A percentile compares a stretch with the other conserved stretches of the same genome.
Evolutionary conservation across 495 filamentous ascomycete genomes (phyloP).

Genomic region (Parathielavia hyrcaniae): DNA sequence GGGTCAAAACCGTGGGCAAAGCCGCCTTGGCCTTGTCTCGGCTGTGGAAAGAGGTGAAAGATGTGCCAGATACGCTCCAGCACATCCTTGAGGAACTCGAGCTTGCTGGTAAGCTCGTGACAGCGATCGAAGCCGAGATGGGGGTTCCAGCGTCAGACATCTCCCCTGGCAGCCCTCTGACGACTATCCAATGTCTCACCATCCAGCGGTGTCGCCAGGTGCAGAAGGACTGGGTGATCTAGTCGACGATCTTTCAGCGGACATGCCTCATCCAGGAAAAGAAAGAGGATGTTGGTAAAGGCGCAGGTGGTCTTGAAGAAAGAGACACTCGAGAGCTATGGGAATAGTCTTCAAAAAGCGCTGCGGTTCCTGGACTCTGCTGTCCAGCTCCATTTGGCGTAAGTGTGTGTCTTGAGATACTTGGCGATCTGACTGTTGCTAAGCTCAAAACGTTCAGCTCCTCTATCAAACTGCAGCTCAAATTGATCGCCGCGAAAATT

Average conservation of each 20-base stretch:
- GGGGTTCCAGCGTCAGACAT: no score
- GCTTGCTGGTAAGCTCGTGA: constrained; percentile 26
- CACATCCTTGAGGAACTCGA: constrained; percentile 30
- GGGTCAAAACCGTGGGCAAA: constrained; percentile 26
- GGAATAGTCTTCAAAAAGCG: constrained; percentile 23
- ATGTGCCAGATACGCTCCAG: constrained; percentile 31
- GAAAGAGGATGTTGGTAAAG: constrained; percentile 20
- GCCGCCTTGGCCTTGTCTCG: constrained; percentile 30
- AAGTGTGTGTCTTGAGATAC: constrained; percentile 6
- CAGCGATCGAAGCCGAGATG: constrained; percentile 21
- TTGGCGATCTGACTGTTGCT: no score
- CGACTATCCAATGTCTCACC: constrained; percentile 6
- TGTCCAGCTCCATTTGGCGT: constrained; percentile 27
- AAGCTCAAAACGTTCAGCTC: no score
- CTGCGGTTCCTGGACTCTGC: constrained; percentile 20
- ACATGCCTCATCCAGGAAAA: constrained; percentile 19
- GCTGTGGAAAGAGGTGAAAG: constrained; percentile 33
- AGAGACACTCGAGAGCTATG: constrained; percentile 22
- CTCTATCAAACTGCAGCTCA: background rate
- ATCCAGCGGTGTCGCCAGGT: constrained; percentile 22
- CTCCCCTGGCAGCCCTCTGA: background rate
- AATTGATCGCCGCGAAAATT: background rate
- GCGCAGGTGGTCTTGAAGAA: constrained; percentile 29
- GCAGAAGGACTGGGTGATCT: constrained; percentile 19
- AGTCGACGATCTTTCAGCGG: constrained; percentile 22